These are phyloP conservation scores for Rutstroemia sydowiana DNA, from an alignment of 2,329 filamentous ascomycete species.

Conservation along the genomic window DNA sequence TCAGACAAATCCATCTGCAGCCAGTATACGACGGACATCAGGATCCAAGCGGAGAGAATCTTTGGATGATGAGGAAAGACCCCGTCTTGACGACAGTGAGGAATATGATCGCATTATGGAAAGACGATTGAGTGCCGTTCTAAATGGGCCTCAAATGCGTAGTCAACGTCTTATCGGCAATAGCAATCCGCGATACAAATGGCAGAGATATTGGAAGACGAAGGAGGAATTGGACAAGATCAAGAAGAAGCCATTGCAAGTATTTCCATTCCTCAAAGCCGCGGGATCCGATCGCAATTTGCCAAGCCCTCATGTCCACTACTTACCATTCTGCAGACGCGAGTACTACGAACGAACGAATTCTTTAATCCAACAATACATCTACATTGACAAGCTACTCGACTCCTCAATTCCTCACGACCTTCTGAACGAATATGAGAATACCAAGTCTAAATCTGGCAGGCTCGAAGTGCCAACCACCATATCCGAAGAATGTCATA, in stretches of 20 bases:
- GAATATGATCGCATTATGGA: constrained; percentile 38
- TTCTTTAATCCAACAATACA: constrained; percentile 79
- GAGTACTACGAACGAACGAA: constrained; percentile 88
- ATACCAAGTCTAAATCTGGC: constrained; percentile 30
- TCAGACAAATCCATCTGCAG: constrained; percentile 24
- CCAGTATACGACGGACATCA: constrained; percentile 16
- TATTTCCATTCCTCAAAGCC: too few species aligned
- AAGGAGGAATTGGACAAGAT: constrained; percentile 66
- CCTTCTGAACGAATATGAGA: constrained; percentile 81
- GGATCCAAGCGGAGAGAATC: constrained; percentile 16
- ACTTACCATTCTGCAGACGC: constrained; percentile 41
- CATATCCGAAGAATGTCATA: constrained; percentile 61
- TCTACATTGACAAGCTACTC: constrained; percentile 85
- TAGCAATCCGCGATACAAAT: constrained; percentile 72
- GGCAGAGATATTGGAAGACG: constrained; percentile 80
- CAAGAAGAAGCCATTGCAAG: constrained; percentile 42
- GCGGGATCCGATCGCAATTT: too few species aligned
- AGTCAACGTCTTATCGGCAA: constrained; percentile 84
- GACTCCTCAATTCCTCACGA: constrained; percentile 91
- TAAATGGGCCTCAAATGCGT: constrained; percentile 65
- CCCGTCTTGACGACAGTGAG: constrained; percentile 16
- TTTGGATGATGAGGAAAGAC: constrained; percentile 24
- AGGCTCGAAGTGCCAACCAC: constrained; percentile 62
- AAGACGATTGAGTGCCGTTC: constrained; percentile 50
- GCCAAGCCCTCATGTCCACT: constrained; percentile 10